Evolutionary conservation across 2,329 filamentous ascomycete genomes (phyloP), one percentile per base, ranked within the genome.

Genomic region (Alternaria rosae): DNA sequence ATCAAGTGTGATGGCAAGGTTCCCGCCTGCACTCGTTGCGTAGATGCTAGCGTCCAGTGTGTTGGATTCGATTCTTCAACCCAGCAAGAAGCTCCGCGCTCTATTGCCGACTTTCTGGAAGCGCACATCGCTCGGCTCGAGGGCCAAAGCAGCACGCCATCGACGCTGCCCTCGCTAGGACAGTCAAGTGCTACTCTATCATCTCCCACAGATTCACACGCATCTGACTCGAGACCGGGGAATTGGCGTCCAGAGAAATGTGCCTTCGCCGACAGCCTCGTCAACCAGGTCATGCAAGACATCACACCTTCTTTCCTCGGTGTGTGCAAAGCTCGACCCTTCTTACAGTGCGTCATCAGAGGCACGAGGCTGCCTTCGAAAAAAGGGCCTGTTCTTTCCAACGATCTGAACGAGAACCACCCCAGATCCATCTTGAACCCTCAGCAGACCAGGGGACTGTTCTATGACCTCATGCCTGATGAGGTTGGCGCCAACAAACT

Each of bases 341-440:
- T 79, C 9, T 55, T 77, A 25, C 74, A 73, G 44, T 79, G 76
- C 56, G 74, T 79, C 21, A 73, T 79, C 38, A 76, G 72, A 59
- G 76, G 75, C 6, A 78, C 76, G 4, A 70, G 73, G 55, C 65
- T 78, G 8, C 76, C 76, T 4, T 78, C 75, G n/a, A 74, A 70
- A 43, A 75, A 70, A 63, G 75, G 76, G 3, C 76, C 75, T 8
- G 70, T 78, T 6, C 71, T 71, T 11, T 73, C 73, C n/a, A 76
- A 73, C 6, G 76, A 79, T 54, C 57, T 79, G 42, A 64, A 79
- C 57, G 76, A 77, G 43, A 77, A 76, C 54, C 74, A 79, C 38
- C 76, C 76, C 10, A 68, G 73, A 26, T 79, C 76, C 11, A 79
- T 79, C 54, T 68, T 79, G 48, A 79, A 79, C 43, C 76, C 76